Base-by-base conservation (phyloP, 2,329 filamentous ascomycete genomes). In the Aureobasidium sp. region DNA sequence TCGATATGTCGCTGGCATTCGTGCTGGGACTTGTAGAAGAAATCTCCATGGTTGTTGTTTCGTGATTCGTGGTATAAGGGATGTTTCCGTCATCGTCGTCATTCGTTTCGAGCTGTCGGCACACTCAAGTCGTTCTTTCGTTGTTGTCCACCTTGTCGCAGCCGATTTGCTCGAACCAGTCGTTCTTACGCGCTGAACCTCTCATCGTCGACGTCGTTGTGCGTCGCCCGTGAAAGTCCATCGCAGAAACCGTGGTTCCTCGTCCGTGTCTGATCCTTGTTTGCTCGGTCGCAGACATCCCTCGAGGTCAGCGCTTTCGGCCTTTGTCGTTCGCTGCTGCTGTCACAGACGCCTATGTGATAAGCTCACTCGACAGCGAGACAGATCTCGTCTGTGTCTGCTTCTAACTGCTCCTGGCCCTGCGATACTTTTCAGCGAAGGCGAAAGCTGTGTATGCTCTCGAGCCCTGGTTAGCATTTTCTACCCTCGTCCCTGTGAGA, bases 1-100 rank as follows among this genome's bases (percentile, higher is more conserved):
- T 42, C 58, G 25, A 50, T 51, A 31, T 31, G 58, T 61, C 31
- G 48, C 47, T 61, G 58, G 45, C 45, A 8, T 43, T 56, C 16
- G 3, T 25, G 56, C 56, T 25, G 42, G 56, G 29, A 27, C 43
- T 36, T 20, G 42, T 60, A 48, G 56, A 48, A 60, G 56, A 60
- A 27, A 38, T 23, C 20, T 53, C 10, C 20, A 53, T 29, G 54
- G 10, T 15, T 10, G 4, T 33, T 43, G 15, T 31, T 15, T 45
- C 4, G 38, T 58, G 54, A 31, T 36, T n/a, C 25, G 25, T 43
- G 38, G 25, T n/a, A 43, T 43, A 42, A 25, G 23, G 13, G 25
- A 16, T 25, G 8, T 43, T 7, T n/a, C 23, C 9, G 9, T 23
- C 18, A 43, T 23, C 25, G 38, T 56, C 36, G 15, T 43, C 38